A percentile compares a stretch with the other conserved stretches of the same genome.
These are phyloP conservation scores for Basidiobolus heterosporus DNA, from an alignment of 371 early-diverging fungal species.

Conservation along the genomic window DNA sequence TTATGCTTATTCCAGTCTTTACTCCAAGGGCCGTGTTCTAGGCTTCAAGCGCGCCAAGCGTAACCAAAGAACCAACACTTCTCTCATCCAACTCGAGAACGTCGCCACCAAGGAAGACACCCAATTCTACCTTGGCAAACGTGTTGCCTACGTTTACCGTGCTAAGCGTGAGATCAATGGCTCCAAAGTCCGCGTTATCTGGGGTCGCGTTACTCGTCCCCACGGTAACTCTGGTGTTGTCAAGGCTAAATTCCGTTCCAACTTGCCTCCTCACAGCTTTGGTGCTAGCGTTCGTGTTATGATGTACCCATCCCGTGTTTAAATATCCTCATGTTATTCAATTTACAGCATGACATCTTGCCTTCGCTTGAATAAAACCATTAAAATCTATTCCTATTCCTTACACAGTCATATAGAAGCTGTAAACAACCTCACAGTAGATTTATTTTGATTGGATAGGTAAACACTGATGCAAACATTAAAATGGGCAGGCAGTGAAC, in stretches of 20 bases:
- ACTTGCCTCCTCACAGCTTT: slow-evolving; percentile 87
- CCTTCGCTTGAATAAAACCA: too few relatives aligned
- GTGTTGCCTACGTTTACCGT: slow-evolving; percentile 66
- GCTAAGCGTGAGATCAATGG: slow-evolving; percentile 81
- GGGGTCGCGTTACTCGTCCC: slow-evolving; percentile 87
- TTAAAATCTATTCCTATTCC: too few relatives aligned
- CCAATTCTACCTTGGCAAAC: slow-evolving; percentile 81
- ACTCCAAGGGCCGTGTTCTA: slow-evolving; percentile 90
- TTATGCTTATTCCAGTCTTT: slow-evolving; percentile 44
- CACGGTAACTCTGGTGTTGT: slow-evolving; percentile 94
- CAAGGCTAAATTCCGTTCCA: slow-evolving; percentile 89
- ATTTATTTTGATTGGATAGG: too few relatives aligned
- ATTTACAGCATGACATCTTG: too few relatives aligned
- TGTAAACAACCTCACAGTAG: too few relatives aligned
- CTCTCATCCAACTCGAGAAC: slow-evolving; percentile 85
- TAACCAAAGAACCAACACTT: slow-evolving; percentile 74
- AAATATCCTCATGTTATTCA: too few relatives aligned
- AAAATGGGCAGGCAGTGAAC: too few relatives aligned
- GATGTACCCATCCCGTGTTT: too few relatives aligned
- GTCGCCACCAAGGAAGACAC: slow-evolving; percentile 64
- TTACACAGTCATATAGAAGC: too few relatives aligned
- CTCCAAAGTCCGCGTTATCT: slow-evolving; percentile 85
- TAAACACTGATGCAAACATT: too few relatives aligned
- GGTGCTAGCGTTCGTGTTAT: slow-evolving; percentile 76
- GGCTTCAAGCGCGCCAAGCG: slow-evolving; percentile 87